Base-by-base conservation (phyloP, 2,329 filamentous ascomycete species). In the Colletotrichum theobromicola region DNA sequence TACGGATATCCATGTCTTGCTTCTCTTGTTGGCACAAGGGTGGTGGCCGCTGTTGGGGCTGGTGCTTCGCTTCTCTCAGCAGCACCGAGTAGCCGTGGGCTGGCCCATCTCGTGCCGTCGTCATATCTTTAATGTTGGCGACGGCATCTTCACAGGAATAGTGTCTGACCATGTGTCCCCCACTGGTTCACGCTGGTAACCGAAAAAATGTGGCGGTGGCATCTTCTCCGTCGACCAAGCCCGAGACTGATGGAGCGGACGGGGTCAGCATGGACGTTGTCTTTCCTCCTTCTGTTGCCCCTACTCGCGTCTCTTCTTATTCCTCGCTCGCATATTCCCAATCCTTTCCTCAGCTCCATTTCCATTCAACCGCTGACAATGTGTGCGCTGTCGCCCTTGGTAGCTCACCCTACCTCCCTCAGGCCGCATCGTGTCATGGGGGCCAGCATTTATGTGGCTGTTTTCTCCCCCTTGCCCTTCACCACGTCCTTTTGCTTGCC, bases 171-270 rank as follows among this genome's bases (percentile, higher is more conserved):
- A 32, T 28, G 8, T 67, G 8, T 53, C 57, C 67, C 72, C 72
- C 62, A 64, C 68, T 24, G 63, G 72, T 75, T 74, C 72, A 58
- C 42, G 72, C 62, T 67, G 57, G 57, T 67, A 75, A 46, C 72
- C 72, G 67, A 62, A 28, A 28, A 4, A 24, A 55, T 42, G 50
- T 16, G 46, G 9, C 60, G 42, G 34, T 58, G 15, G 24, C 24
- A n/a, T 46, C 34, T 66, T 60, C 21, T 16, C 50, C 15, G 28
- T 34, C 16, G 8, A 37, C 50, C 37, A 46, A 53, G 18, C 28
- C 28, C 21, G 28, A 30, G 26, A 28, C 26, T 24, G 34, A 21
- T 24, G 18, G 32, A 24, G 61, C 18, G 32, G 15, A n/a, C 16
- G 13, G 26, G 42, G 28, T 24, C 46, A 50, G 42, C 5, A 18